Base-by-base conservation (phyloP, 2,329 filamentous ascomycete genomes). In the Penicillium sp. region DNA sequence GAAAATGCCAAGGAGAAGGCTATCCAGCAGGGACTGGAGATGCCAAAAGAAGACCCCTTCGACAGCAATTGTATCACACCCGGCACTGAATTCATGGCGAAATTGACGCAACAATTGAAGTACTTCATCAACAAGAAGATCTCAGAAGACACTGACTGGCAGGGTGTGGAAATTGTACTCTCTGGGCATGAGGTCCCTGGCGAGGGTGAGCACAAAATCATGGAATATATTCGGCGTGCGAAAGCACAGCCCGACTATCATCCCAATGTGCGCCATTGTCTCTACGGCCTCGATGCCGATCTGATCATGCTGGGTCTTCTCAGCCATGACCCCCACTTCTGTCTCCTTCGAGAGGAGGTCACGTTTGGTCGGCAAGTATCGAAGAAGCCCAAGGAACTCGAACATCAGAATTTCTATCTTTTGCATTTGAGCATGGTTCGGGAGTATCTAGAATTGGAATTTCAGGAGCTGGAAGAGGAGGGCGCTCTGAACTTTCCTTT, bases 81-180 rank as follows among this genome's bases (percentile, higher is more conserved):
- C 19, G 93, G 78, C 49, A 98, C 93, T 21, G 88, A 86, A 56
- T 98, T 98, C 68, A 98, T 98, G 93, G 89, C 91, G 32, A 94
- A 91, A 68, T 77, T 98, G 57, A 94, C 93, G 4, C 78, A 83
- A 55, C 94, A 98, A 69, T 75, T 98, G 50, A 94, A 94, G 69
- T 98, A 98, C 66, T 98, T 98, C 69, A 85, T 98, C 74, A 94
- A 87, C 74, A 98, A 98, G 72, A 98, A 98, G 70, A 84, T 98
- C 8, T 93, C 89, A 2, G 91, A 98, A 66, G 93, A 98, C 65
- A 81, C 84, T 33, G 93, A 98, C 59, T 98, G 93, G 93, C 93
- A 98, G 70, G 87, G 87, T 45, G 93, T 94, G 51, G 90, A 97
- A 62, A 84, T 98, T 56, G 89, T 98, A 37, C 78, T 98, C 43